Evolutionary conservation across 2,329 filamentous ascomycete genomes (phyloP).

Genomic region (Fusarium papillatum): DNA sequence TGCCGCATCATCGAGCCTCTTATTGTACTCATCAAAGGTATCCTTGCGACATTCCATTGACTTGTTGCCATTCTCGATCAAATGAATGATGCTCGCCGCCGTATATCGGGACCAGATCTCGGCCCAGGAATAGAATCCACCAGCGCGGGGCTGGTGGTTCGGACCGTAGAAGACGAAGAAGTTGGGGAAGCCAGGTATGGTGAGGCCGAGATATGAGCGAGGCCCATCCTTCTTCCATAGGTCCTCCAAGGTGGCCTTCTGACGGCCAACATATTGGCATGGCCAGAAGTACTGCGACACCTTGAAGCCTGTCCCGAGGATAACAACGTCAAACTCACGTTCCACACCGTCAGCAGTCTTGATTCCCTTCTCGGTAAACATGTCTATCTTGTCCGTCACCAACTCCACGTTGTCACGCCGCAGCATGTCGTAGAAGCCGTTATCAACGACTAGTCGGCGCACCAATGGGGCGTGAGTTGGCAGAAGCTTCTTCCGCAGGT

Average conservation of each 20-base stretch:
- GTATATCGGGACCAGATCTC: conserved; percentile 21
- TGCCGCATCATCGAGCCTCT: background rate
- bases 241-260: conserved; percentile 2
- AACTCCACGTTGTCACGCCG: conserved; percentile 8
- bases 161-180: conserved; percentile 16
- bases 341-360: conserved; percentile 1
- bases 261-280: conserved; percentile 9
- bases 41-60: conserved; percentile 12
- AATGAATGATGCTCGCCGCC: background rate
- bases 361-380: conserved; percentile 9
- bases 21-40: conserved; percentile 13
- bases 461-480: conserved; percentile 10
- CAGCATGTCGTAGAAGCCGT: conserved; percentile 18
- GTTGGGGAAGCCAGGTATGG: conserved; percentile 11
- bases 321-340: background rate
- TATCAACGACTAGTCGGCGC: conserved; percentile 18
- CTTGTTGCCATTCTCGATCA: conserved; percentile 17
- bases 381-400: conserved; percentile 4
- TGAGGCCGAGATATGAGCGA: conserved; percentile 9
- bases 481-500: conserved; percentile 10
- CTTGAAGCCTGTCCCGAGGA: conserved; percentile 20
- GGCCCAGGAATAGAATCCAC: conserved; percentile 19
- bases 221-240: conserved; percentile 18
- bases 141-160: conserved; percentile 15
- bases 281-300: conserved; percentile 21